Evolutionary conservation across 2,329 filamentous ascomycete species (phyloP).

Genomic region (Rhexocercosporidium sp.): DNA sequence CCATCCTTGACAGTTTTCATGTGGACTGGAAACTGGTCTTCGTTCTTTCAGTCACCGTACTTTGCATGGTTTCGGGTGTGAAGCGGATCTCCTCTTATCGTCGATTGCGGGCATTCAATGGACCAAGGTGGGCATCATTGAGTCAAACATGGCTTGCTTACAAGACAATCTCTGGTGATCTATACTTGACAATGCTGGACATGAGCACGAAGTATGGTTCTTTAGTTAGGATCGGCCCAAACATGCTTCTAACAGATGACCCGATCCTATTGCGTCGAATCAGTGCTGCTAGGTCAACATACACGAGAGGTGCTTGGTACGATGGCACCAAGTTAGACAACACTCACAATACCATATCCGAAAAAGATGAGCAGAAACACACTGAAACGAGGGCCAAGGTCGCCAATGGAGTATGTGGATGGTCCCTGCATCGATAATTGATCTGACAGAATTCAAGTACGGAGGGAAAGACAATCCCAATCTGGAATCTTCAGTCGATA

Average conservation of each 20-base stretch:
- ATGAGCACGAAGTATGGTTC: slow-evolving; percentile 17
- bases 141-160: background rate
- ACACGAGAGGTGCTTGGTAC: slow-evolving; percentile 38
- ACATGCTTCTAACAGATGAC: slow-evolving; percentile 28
- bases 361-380: slow-evolving; percentile 53
- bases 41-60: background rate
- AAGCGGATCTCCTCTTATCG: slow-evolving; percentile 9
- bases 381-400: slow-evolving; percentile 52
- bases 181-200: background rate
- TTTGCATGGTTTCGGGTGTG: background rate
- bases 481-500: slow-evolving; percentile 55
- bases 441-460: slow-evolving; percentile 43
- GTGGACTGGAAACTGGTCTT: background rate
- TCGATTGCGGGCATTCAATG: slow-evolving; percentile 21
- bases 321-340: slow-evolving; percentile 56
- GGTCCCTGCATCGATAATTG: slow-evolving; percentile 45
- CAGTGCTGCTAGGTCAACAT: slow-evolving; percentile 22
- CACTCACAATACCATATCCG: slow-evolving; percentile 55
- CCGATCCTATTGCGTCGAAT: slow-evolving; percentile 26
- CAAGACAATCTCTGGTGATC: background rate
- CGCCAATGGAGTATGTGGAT: slow-evolving; percentile 52
- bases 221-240: slow-evolving; percentile 31
- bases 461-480: slow-evolving; percentile 56
- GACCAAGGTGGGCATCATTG: slow-evolving; percentile 5
- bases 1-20: background rate